These are phyloP conservation scores for Penstemon davidsonii DNA, from an alignment of 257 asterid genomes.

Conservation along the genomic window DNA sequence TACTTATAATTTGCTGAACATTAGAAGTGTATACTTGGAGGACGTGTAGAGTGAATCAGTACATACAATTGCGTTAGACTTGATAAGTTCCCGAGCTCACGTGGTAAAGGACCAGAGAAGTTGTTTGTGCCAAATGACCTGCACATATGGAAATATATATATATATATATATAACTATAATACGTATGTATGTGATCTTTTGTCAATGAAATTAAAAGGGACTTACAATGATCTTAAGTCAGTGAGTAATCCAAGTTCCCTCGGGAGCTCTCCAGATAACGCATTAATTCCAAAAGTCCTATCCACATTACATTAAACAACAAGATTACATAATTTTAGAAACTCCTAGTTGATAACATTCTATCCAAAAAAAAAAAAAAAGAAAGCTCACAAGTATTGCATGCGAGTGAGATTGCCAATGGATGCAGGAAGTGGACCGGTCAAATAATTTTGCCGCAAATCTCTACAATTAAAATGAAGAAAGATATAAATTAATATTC, in stretches of 20 bases:
- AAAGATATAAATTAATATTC: not conserved
- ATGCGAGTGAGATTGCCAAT: constrained; percentile 56
- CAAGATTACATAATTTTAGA: constrained; percentile 3
- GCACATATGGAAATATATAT: constrained; percentile 10
- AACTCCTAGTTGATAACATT: not conserved
- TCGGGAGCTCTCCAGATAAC: constrained; percentile 69
- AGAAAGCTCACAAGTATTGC: constrained; percentile 59
- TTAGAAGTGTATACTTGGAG: not conserved
- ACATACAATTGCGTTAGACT: constrained; percentile 36
- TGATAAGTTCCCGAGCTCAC: constrained; percentile 30
- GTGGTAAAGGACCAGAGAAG: constrained; percentile 40
- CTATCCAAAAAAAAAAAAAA: not conserved
- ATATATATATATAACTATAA: too few relatives aligned
- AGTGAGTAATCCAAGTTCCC: constrained; percentile 64
- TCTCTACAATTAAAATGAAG: constrained; percentile 41
- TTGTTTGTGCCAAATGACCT: constrained; percentile 35
- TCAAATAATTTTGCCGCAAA: constrained; percentile 56
- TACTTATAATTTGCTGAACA: not conserved
- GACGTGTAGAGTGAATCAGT: not conserved
- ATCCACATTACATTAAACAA: constrained; percentile 10
- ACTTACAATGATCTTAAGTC: constrained; percentile 60
- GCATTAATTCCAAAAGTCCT: constrained; percentile 60
- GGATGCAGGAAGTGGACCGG: constrained; percentile 60
- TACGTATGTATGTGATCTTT: too few relatives aligned
- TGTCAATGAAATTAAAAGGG: not conserved